These are phyloP conservation scores for Chaetomium strumarium DNA, from an alignment of 2,329 filamentous ascomycete genomes.

Conservation along the genomic window DNA sequence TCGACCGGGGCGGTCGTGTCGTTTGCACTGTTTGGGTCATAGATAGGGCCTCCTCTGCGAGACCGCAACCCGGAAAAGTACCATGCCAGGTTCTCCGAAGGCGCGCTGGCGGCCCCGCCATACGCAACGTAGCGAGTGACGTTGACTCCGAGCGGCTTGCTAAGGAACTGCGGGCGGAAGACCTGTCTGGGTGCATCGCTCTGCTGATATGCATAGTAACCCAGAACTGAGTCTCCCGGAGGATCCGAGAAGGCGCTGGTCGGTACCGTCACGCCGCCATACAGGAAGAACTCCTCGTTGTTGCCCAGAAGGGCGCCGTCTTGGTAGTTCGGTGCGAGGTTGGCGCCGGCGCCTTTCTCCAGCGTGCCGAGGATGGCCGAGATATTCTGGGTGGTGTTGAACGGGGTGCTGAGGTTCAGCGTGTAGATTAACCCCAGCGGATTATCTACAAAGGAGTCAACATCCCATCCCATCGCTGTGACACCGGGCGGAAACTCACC, in stretches of 20 bases:
- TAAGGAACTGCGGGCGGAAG: slow-evolving; percentile 41
- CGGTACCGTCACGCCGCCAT: slow-evolving; percentile 48
- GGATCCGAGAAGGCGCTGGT: slow-evolving; percentile 36
- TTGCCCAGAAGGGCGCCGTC: slow-evolving; percentile 63
- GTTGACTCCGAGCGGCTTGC: slow-evolving; percentile 35
- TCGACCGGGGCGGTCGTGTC: slow-evolving; percentile 36
- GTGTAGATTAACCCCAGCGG: slow-evolving; percentile 47
- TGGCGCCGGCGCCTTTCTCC: slow-evolving; percentile 46
- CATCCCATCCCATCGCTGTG: not conserved
- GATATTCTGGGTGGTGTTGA: slow-evolving; percentile 48
- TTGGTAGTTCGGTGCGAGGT: slow-evolving; percentile 48
- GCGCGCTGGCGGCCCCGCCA: slow-evolving; percentile 57
- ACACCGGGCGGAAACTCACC: slow-evolving; percentile 35
- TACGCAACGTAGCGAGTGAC: slow-evolving; percentile 59
- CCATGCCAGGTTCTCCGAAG: slow-evolving; percentile 65
- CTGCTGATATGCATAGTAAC: slow-evolving; percentile 51
- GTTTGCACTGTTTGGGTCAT: slow-evolving; percentile 26
- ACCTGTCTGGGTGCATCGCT: slow-evolving; percentile 37
- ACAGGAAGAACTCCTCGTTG: slow-evolving; percentile 56
- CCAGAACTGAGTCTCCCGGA: slow-evolving; percentile 37
- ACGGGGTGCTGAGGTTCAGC: slow-evolving; percentile 53
- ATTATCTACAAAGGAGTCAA: slow-evolving; percentile 38
- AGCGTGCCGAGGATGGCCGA: slow-evolving; percentile 44
- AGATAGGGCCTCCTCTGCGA: slow-evolving; percentile 44
- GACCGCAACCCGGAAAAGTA: slow-evolving; percentile 63